A percentile compares a stretch with the other conserved stretches of the same genome.
Evolutionary conservation across 768 basidiomycete genomes (phyloP).

Genomic region (Porpolomopsis calyptriformis): DNA sequence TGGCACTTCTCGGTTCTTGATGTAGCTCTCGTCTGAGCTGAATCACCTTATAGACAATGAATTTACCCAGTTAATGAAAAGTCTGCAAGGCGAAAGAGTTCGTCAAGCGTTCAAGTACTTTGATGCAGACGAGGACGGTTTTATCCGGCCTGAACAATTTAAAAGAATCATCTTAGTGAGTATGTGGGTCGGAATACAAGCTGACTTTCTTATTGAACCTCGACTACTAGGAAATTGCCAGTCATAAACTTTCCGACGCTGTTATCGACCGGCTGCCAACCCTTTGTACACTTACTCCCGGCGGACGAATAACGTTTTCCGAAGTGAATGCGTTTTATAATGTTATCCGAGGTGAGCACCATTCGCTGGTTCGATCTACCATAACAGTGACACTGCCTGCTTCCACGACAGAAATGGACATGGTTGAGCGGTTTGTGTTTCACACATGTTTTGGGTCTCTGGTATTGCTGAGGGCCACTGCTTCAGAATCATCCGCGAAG

Average conservation of each 20-base stretch:
- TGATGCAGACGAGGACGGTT: conserved; percentile 84
- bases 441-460: conserved; percentile 1
- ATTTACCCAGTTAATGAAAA: conserved; percentile 98
- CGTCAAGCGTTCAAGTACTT: conserved; percentile 93
- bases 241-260: conserved; percentile 92
- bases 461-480: conserved; percentile 8
- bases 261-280: conserved; percentile 90
- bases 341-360: conserved; percentile 67
- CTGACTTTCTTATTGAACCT: not conserved
- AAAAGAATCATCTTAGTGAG: conserved; percentile 88
- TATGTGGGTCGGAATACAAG: conserved; percentile 5
- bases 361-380: not conserved
- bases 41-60: conserved; percentile 58
- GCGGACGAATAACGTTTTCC: conserved; percentile 87
- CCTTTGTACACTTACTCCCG: conserved; percentile 78
- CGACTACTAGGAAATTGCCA: conserved; percentile 73
- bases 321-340: conserved; percentile 98
- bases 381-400: conserved; percentile 2
- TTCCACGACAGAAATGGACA: conserved; percentile 75
- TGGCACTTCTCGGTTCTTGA: conserved; percentile 8
- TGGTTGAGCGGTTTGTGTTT: conserved; percentile 67
- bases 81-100: conserved; percentile 92
- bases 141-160: conserved; percentile 89
- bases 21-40: not conserved
- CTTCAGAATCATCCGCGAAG: conserved; percentile 75